phyloP scores from a whole-genome alignment of 2,329 filamentous ascomycete species.

The Ophiostoma ips region DNA sequence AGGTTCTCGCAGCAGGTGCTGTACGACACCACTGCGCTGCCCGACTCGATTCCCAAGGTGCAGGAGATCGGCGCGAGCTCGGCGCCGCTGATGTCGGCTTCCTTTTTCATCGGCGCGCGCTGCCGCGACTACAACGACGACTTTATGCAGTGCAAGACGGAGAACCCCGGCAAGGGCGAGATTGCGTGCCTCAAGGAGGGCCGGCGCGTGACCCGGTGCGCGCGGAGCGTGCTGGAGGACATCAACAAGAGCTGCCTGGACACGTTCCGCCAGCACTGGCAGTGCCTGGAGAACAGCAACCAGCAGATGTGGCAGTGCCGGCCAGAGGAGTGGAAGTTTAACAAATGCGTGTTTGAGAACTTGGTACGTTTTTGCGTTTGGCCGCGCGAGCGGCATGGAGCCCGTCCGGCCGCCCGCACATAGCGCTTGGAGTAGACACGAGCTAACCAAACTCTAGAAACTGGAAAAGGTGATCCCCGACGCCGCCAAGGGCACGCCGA shows the following conservation, averaged over 20 bases:
- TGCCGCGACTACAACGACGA: conserved; percentile 97
- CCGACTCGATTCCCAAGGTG: conserved; percentile 80
- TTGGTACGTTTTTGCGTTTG: conserved; percentile 59
- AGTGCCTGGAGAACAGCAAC: conserved; percentile 94
- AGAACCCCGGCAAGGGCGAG: conserved; percentile 82
- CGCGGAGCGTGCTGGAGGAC: conserved; percentile 87
- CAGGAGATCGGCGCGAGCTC: conserved; percentile 88
- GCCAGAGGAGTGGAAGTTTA: conserved; percentile 73
- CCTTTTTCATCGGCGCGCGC: conserved; percentile 93
- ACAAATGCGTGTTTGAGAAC: conserved; percentile 92
- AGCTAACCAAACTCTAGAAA: conserved; percentile 40
- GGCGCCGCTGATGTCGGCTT: conserved; percentile 78
- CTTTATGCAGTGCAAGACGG: conserved; percentile 99
- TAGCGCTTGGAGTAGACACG: too few species aligned
- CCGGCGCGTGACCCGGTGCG: conserved; percentile 89
- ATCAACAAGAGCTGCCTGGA: conserved; percentile 89
- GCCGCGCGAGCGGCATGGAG: neutral
- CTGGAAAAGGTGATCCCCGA: conserved; percentile 71
- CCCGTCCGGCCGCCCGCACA: too few species aligned
- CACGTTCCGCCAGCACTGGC: conserved; percentile 87
- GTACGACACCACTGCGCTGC: conserved; percentile 91
- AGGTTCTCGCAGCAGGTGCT: conserved; percentile 93
- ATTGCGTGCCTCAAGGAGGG: conserved; percentile 93
- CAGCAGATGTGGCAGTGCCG: conserved; percentile 96
- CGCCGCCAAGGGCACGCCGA: conserved; percentile 54